Percentiles rank a stretch among this genome's conserved stretches.
Evolutionary conservation across 1,139 yeast species (phyloP).

Genomic region (Kodamaea alishanica): DNA sequence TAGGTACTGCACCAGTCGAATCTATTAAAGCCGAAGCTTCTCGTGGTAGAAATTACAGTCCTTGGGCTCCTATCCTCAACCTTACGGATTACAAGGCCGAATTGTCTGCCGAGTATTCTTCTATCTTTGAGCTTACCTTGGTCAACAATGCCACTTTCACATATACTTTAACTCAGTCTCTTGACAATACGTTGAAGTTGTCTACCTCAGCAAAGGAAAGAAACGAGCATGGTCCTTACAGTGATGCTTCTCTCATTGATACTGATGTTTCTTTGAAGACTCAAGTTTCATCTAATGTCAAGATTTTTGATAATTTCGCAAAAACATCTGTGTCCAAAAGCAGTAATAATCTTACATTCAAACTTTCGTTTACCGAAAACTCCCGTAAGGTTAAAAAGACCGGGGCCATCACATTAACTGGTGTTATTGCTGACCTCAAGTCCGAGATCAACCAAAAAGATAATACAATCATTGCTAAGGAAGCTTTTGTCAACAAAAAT

Average conservation of each 20-base stretch:
- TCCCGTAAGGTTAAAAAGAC: too few relatives aligned
- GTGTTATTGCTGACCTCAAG: too few relatives aligned
- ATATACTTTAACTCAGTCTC: conserved; percentile 2
- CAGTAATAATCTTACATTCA: too few relatives aligned
- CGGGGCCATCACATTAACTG: too few relatives aligned
- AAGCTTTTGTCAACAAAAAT: conserved; percentile 1
- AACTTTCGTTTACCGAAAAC: too few relatives aligned
- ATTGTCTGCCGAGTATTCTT: neutral
- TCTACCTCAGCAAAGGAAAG: neutral
- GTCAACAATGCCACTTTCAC: conserved; percentile 6
- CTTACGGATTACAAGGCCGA: neutral
- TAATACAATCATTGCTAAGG: conserved; percentile 1
- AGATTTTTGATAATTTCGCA: too few relatives aligned
- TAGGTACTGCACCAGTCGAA: too few relatives aligned
- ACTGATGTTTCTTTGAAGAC: neutral
- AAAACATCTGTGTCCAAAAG: too few relatives aligned
- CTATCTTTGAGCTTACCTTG: conserved; percentile 5
- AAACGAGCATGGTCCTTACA: conserved; percentile 2
- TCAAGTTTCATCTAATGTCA: too few relatives aligned
- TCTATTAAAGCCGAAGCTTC: too few relatives aligned
- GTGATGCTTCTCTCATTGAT: neutral
- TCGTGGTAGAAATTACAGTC: conserved; percentile 2
- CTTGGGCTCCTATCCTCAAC: conserved; percentile 6
- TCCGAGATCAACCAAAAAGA: neutral
- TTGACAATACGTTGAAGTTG: neutral